Percentiles rank a stretch among this genome's conserved stretches.
Evolutionary conservation across 208 protist genomes (phyloP).

Genomic region (Acanthamoeba pearcei): DNA sequence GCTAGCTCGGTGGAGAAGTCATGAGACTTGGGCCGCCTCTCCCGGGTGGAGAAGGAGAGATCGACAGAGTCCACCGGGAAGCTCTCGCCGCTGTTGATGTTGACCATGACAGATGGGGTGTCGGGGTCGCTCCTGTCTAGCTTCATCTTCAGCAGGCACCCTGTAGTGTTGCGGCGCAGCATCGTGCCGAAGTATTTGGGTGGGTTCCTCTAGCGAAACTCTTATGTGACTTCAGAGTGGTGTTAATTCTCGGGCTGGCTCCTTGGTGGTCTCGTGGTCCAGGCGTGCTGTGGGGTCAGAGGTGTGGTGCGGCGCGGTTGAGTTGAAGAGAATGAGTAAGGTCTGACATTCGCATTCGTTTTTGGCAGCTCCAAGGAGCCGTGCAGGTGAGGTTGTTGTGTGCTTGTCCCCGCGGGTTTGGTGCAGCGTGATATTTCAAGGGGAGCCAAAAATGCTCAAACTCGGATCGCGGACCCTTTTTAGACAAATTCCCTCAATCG

Average conservation of each 20-base stretch:
- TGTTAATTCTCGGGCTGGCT: not conserved
- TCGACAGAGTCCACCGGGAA: not conserved
- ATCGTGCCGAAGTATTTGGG: not conserved
- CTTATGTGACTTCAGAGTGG: not conserved
- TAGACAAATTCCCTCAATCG: no score
- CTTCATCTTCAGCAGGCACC: not conserved
- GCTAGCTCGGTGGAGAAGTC: not conserved
- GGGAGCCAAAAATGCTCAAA: no score
- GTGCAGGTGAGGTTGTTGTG: no score
- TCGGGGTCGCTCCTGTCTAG: not conserved
- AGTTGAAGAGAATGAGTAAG: no score
- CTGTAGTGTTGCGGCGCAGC: not conserved
- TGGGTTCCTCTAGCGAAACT: not conserved
- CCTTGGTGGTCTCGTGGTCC: no score
- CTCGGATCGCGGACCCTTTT: no score
- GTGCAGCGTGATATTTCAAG: no score
- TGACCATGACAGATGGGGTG: not conserved
- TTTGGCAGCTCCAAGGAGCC: no score
- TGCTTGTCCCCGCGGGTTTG: no score
- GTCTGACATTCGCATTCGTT: no score
- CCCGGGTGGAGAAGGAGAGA: not conserved
- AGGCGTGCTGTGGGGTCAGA: no score
- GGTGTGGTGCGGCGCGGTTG: no score
- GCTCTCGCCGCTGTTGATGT: not conserved
- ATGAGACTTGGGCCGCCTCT: not conserved